phyloP scores from a whole-genome alignment of 202 grass and related monocot genomes.

The Zoysia matrella region DNA sequence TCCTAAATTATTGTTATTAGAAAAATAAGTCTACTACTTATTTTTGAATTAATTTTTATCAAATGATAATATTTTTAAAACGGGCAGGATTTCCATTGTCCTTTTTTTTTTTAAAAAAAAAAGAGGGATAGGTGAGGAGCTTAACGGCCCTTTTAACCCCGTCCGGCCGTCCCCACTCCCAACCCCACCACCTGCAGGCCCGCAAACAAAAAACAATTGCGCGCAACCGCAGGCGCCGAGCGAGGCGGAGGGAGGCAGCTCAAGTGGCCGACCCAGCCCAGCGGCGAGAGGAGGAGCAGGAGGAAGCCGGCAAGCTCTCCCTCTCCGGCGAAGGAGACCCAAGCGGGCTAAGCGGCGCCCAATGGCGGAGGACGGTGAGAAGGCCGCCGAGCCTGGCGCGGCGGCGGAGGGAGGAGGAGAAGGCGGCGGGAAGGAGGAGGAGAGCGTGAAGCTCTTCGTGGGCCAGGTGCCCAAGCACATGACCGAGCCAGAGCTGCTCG shows the following conservation, averaged over 20 bases:
- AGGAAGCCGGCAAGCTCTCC: background rate
- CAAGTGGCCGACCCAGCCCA: background rate
- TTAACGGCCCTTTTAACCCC: too few species aligned
- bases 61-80: too few species aligned
- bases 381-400: background rate
- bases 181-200: slow-evolving; percentile 41
- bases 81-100: too few species aligned
- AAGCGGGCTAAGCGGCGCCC: background rate
- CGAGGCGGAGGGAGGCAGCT: background rate
- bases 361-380: slow-evolving; percentile 65
- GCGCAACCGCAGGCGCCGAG: slow-evolving; percentile 26
- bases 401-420: background rate
- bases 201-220: slow-evolving; percentile 32
- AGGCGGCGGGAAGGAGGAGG: slow-evolving; percentile 17
- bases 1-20: too few species aligned
- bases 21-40: too few species aligned
- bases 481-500: too few species aligned
- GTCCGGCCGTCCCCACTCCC: background rate
- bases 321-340: slow-evolving; percentile 28
- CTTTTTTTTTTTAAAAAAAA: too few species aligned
- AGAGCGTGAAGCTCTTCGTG: slow-evolving; percentile 95
- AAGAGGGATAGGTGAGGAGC: too few species aligned
- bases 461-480: slow-evolving; percentile 95
- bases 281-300: background rate
- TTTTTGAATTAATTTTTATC: too few species aligned